Evolutionary conservation across 192 early-diverging fungal genomes (phyloP), one percentile per base, ranked within the genome.

Genomic region (Coemansia sp.): DNA sequence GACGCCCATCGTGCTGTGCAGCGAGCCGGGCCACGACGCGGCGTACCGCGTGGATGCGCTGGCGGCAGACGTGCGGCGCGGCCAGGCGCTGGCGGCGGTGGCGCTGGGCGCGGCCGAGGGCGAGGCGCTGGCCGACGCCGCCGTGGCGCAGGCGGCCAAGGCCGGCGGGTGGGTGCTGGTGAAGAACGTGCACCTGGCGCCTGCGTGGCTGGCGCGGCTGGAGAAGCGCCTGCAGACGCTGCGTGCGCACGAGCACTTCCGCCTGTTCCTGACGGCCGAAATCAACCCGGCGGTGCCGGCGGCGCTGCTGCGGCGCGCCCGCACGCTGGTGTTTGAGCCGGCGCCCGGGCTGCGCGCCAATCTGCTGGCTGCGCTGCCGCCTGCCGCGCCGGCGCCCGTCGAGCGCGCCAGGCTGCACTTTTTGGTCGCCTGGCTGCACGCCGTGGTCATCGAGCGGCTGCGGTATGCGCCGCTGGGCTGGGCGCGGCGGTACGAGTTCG

Each of bases 51-150:
- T 98, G 4, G 98, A 99, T 55, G 82, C 91, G 41, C 76, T 99
- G 66, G 94, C 94, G 1, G 64, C 66, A 10, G 87, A 89, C 56
- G 57, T 75, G 52, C 71, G 77, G 9, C 75, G 73, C 17, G 73
- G 77, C 43, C 73, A 93, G 27, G 80, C 81, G 3, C 73, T 93
- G 27, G 80, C 81, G 3, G 87, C 95, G 3, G 91, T 99, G 23
- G 98, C 98, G 6, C 96, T 99, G 94, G 98, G 98, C 55, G 95
- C 96, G 5, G 82, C 87, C 33, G 98, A 99, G 87, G 95, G 95
- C 51, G 87, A 92, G 46, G 78, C 73, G 15, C 77, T 93, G 34
- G 96, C 96, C 6, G 95, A 98, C 52, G 80, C 82, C 66, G 98
- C 94, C 0, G 95, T 99, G 56, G 83, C 89, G 1, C 56, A 71